Base-by-base conservation (phyloP, 1,284 basidiomycete species). In the Boletellus sp. region DNA sequence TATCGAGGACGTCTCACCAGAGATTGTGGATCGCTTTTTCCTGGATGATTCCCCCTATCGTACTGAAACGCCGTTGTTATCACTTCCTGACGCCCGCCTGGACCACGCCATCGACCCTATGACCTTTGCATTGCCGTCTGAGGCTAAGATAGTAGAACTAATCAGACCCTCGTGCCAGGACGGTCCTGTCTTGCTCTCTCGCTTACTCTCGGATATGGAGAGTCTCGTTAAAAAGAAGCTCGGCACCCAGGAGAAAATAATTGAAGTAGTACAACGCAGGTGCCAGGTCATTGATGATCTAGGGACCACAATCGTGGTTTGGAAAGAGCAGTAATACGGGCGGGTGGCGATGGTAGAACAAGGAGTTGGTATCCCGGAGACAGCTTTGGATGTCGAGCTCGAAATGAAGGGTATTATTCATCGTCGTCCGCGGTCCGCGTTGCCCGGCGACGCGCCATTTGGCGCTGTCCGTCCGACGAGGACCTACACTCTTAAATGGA, bases 241-340 rank as follows among this genome's bases (percentile, higher is more conserved):
- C 50, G 92, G 91, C 26, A 79, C 89, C 5, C 74, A 70, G 59
- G 84, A 85, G 60, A 93, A 93, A 71, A 73, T 93, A 21, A 50
- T 78, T 26, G 91, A 93, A 61, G 82, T 93, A 45, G 75, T 85
- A 12, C 63, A 71, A 50, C 81, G 91, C 57, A 77, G 72, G 59
- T 88, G 86, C 62, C 71, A 75, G 18, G 66, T 82, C 44, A 73
- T 78, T 19, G 77, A 82, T 56, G 81, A 83, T 60, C 72, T 73
- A 42, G 79, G 81, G 61, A 75, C 73, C 22, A 76, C 78, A 61
- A 71, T 67, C 44, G 78, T 81, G 81, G 79, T 76, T 69, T 89
- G 50, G 75, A 76, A 61, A 83, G 86, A 86, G 79, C 74, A 61
- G 71, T 60, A 70, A 63, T 58, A 28, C 8, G 49, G 56, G 21